phyloP scores from a whole-genome alignment of 805 yeast species.

The Candida xyloterini region DNA sequence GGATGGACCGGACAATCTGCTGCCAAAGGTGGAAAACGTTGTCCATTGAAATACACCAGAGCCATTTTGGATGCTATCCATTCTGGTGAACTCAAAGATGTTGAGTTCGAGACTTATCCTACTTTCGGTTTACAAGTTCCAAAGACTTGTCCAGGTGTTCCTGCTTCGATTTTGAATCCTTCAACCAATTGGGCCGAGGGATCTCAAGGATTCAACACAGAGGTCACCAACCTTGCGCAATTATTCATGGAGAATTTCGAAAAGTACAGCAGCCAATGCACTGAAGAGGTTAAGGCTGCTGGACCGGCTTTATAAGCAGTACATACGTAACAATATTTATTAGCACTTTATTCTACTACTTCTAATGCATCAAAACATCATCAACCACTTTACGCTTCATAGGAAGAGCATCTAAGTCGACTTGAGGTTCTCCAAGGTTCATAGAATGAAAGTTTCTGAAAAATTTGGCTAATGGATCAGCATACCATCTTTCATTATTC shows the following conservation, averaged over 20 bases:
- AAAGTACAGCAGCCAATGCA: constrained; percentile 78
- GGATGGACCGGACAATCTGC: constrained; percentile 98
- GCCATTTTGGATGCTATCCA: constrained; percentile 94
- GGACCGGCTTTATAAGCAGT: constrained; percentile 62
- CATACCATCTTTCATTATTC: constrained; percentile 65
- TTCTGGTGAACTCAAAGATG: constrained; percentile 79
- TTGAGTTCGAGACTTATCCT: constrained; percentile 79
- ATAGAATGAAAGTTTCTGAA: constrained; percentile 20
- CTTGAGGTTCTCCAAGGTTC: constrained; percentile 6
- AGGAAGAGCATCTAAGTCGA: constrained; percentile 16
- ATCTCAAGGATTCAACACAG: constrained; percentile 45
- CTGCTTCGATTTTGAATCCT: constrained; percentile 83
- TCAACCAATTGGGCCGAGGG: constrained; percentile 74
- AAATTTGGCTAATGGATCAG: constrained; percentile 46
- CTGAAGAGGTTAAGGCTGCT: constrained; percentile 85
- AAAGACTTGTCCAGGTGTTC: constrained; percentile 76
- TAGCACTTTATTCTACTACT: constrained; percentile 8
- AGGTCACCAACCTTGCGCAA: constrained; percentile 64
- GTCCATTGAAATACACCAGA: constrained; percentile 96
- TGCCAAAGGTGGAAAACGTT: constrained; percentile 91
- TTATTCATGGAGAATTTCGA: constrained; percentile 84
- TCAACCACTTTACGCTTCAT: constrained; percentile 10
- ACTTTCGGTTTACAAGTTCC: constrained; percentile 88
- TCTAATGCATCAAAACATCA: constrained; percentile 14
- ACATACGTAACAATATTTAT: constrained; percentile 3